A percentile compares a stretch with the other conserved stretches of the same genome.
Conservation (phyloP, 345 rosid species). For the Eucalyptus rudis region DNA sequence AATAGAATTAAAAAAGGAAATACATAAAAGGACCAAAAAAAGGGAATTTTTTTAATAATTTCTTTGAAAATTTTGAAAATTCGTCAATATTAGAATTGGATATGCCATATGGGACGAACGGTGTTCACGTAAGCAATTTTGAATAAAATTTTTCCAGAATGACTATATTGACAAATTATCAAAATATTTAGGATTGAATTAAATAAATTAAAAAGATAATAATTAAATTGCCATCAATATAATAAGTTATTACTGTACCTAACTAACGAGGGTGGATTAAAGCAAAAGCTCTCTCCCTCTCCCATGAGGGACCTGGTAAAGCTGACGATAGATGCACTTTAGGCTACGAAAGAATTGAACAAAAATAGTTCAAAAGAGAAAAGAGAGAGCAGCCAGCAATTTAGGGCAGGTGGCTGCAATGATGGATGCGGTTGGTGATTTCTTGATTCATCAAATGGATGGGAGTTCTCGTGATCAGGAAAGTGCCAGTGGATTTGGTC, state of each 20-base stretch:
- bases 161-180: rapidly evolving
- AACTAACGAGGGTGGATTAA: no score
- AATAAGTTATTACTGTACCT: no score
- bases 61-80: not conserved
- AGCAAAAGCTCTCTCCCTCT: not conserved
- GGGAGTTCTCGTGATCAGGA: not conserved
- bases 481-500: not conserved
- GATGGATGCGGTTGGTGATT: not conserved
- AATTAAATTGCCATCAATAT: not conserved
- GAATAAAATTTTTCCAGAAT: rapidly evolving
- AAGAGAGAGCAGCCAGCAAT: not conserved
- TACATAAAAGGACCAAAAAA: not conserved
- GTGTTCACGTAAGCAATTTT: not conserved
- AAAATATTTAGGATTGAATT: not conserved
- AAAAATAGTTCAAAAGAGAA: not conserved
- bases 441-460: not conserved
- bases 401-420: not conserved
- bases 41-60: not conserved
- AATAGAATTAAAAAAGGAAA: not conserved
- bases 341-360: not conserved
- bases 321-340: not conserved
- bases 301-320: not conserved
- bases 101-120: rapidly evolving
- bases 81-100: rapidly evolving
- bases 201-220: no score